A percentile compares a stretch with the other conserved stretches of the same genome.
These are phyloP conservation scores for Mycena citricolor DNA, from an alignment of 1,284 basidiomycete genomes.

Conservation along the genomic window DNA sequence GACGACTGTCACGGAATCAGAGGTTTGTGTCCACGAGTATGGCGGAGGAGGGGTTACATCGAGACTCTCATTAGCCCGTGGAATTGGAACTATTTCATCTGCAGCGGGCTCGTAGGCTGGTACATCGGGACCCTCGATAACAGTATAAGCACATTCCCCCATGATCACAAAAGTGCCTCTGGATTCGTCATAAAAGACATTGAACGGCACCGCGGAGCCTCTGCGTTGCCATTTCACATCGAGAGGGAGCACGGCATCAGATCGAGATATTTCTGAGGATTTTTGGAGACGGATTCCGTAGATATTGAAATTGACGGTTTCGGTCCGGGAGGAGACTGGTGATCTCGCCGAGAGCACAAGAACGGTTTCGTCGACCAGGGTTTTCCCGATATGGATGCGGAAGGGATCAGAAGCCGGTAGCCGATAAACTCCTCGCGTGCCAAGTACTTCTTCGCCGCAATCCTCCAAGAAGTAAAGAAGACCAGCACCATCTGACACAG, in stretches of 20 bases:
- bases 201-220: slow-evolving; percentile 72
- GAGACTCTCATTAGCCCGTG: slow-evolving; percentile 56
- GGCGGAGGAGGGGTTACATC: slow-evolving; percentile 59
- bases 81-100: slow-evolving; percentile 69
- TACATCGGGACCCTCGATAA: slow-evolving; percentile 32
- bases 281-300: slow-evolving; percentile 58
- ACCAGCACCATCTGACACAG: slow-evolving; percentile 76
- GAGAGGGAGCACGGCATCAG: slow-evolving; percentile 37
- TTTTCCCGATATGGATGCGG: slow-evolving; percentile 49
- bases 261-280: slow-evolving; percentile 32
- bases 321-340: slow-evolving; percentile 26
- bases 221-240: slow-evolving; percentile 66
- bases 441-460: slow-evolving; percentile 32
- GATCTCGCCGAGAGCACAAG: slow-evolving; percentile 58
- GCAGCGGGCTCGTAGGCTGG: slow-evolving; percentile 52
- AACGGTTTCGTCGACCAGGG: slow-evolving; percentile 39
- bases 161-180: slow-evolving; percentile 52
- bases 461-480: slow-evolving; percentile 59
- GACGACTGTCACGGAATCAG: slow-evolving; percentile 78
- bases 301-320: slow-evolving; percentile 55
- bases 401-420: slow-evolving; percentile 46
- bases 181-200: slow-evolving; percentile 49
- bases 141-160: slow-evolving; percentile 56
- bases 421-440: slow-evolving; percentile 51
- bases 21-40: slow-evolving; percentile 90